Base-by-base conservation (phyloP, 768 basidiomycete species). In the Mycena haematopus region DNA sequence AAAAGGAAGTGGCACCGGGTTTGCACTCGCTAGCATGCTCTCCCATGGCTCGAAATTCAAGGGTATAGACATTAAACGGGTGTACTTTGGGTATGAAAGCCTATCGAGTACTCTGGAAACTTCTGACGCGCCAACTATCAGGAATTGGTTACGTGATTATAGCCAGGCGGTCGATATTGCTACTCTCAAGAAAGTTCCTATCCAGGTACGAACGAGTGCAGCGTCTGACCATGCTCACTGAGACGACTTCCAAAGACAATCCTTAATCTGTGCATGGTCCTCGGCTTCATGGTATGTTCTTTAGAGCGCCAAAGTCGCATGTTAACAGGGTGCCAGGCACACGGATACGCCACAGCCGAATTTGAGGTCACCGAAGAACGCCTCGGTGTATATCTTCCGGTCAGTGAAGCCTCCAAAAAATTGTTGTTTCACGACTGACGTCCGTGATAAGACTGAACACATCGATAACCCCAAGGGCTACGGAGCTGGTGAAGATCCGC, bases 381-480 rank as follows among this genome's bases (percentile, higher is more conserved):
- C 17, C 83, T 96, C 3, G 93, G 91, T 2, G 86, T 87, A 45
- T 96, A 96, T 73, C 86, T 95, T 29, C 93, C 93, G 0, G 90
- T 90, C 53, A 66, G 80, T 81, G 59, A 44, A 21, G 36, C 31
- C 58, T 47, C n/a, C n/a, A n/a, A n/a, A n/a, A n/a, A n/a, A n/a
- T 40, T 47, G 2, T 7, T 15, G 29, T 38, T 13, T 21, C 7
- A 27, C 27, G n/a, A n/a, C 52, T 42, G 14, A 50, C 22, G 11
- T 31, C 35, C 35, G 38, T 36, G 15, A 50, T n/a, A 10, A 91
- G 87, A 84, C 83, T 0, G 91, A 95, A 73, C 94, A 96, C 72
- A 95, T 95, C 70, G 94, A 96, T 72, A 96, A 96, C 69, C 94
- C 93, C 2, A 93, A 91, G 73, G 93, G 93, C 14, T 96, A 95